Conservation (phyloP, 106 monocot species). For the Gastrodia elata region DNA sequence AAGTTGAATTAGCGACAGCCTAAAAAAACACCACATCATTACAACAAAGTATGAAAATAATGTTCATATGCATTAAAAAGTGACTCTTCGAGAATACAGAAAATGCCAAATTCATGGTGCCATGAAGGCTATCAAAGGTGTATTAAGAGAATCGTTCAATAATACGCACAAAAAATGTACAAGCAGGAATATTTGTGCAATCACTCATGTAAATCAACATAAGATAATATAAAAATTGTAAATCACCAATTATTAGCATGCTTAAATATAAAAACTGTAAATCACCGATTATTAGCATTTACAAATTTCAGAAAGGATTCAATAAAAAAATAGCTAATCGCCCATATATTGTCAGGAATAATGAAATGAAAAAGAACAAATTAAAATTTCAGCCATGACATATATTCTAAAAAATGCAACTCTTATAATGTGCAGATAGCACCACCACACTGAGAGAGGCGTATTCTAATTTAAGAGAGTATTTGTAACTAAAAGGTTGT, state of each 20-base stretch:
- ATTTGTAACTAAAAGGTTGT: no score
- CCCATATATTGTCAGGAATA: neutral
- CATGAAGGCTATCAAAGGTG: neutral
- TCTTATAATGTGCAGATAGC: neutral
- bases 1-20: conserved; percentile 96
- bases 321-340: neutral
- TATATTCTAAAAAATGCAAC: neutral
- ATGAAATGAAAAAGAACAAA: neutral
- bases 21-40: conserved; percentile 14
- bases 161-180: neutral
- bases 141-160: neutral
- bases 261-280: neutral
- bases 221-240: neutral
- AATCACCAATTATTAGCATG: neutral
- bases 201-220: neutral
- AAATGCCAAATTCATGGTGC: neutral
- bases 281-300: neutral
- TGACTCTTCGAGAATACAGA: neutral
- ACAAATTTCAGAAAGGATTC: neutral
- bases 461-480: no score
- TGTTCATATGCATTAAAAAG: neutral
- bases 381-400: neutral
- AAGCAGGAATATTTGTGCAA: neutral
- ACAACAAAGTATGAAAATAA: neutral
- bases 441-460: no score